A percentile compares a stretch with the other conserved stretches of the same genome.
These are phyloP conservation scores for Escallonia herrerae DNA, from an alignment of 129 eudicot genomes.

Conservation along the genomic window DNA sequence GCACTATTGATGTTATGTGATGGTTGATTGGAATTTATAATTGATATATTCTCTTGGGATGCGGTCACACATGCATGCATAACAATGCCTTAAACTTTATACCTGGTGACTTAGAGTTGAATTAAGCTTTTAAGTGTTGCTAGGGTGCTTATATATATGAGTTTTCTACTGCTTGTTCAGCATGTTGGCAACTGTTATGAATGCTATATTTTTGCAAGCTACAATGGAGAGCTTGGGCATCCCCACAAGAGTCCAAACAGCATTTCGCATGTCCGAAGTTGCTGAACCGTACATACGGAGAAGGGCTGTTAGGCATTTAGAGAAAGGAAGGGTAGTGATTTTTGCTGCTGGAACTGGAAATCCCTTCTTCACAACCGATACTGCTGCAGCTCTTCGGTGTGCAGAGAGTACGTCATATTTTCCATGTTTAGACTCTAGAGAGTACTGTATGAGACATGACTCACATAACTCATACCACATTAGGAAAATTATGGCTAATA, in stretches of 20 bases:
- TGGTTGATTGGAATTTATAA: too few species aligned
- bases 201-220: constrained; percentile 96
- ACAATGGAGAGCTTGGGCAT: constrained; percentile 99
- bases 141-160: too few species aligned
- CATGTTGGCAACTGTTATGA: constrained; percentile 99
- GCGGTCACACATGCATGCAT: too few species aligned
- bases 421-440: neutral
- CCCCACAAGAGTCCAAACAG: constrained; percentile 97
- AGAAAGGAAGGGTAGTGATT: constrained; percentile 91
- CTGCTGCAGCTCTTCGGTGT: constrained; percentile 96
- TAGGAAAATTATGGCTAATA: too few species aligned
- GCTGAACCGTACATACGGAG: constrained; percentile 95
- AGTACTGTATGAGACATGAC: neutral
- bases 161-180: constrained; percentile 22
- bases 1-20: too few species aligned
- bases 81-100: too few species aligned
- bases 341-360: constrained; percentile 99
- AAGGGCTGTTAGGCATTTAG: constrained; percentile 87
- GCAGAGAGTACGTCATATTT: constrained; percentile 68
- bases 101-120: too few species aligned
- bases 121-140: too few species aligned
- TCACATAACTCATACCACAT: too few species aligned
- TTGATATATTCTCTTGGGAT: too few species aligned
- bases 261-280: constrained; percentile 98
- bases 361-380: constrained; percentile 98